phyloP scores from a whole-genome alignment of 208 protist genomes.

The Angomonas ambiguus region DNA sequence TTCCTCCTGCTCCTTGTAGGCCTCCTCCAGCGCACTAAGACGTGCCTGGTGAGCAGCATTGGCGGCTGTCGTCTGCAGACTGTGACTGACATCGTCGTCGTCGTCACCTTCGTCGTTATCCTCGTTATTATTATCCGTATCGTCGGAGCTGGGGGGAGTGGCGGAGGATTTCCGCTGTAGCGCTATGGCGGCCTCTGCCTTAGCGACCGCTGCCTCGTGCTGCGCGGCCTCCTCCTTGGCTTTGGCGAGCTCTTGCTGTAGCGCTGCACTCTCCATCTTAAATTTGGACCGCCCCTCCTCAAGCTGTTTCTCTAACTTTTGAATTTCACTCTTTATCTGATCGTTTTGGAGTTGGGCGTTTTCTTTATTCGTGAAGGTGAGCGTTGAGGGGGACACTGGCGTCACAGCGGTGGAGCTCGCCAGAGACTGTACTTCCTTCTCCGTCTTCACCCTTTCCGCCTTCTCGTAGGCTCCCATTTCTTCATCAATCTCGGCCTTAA shows the following conservation, averaged over 20 bases:
- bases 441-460: conserved; percentile 27
- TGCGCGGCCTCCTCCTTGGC: neutral
- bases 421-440: conserved; percentile 13
- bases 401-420: neutral
- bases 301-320: conserved; percentile 1
- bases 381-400: neutral
- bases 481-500: conserved; percentile 53
- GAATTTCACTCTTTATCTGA: neutral
- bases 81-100: neutral
- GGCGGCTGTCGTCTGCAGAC: neutral
- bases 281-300: neutral
- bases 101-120: neutral
- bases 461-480: conserved; percentile 49
- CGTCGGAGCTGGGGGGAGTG: neutral
- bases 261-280: neutral
- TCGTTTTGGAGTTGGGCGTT: neutral
- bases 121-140: neutral
- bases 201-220: neutral
- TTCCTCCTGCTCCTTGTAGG: conserved; percentile 28
- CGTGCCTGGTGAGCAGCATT: conserved; percentile 20
- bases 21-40: conserved; percentile 28
- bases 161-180: neutral
- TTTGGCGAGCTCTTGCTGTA: neutral
- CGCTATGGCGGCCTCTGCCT: conserved; percentile 7
- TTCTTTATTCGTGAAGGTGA: neutral